Evolutionary conservation across 1,139 yeast genomes (phyloP).

Genomic region (Yamadazyma triangularis): DNA sequence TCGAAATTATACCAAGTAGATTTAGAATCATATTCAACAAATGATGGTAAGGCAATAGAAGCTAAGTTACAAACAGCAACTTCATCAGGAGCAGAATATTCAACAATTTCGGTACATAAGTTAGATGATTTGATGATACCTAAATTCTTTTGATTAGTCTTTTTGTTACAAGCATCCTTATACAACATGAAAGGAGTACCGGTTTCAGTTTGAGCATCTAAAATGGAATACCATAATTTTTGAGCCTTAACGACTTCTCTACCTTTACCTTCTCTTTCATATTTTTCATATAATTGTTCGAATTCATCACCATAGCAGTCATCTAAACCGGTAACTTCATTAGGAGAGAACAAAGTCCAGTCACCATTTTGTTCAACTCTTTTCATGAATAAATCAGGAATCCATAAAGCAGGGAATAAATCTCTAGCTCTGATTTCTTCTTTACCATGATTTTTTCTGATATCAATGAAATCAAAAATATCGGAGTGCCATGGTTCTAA

Average conservation of each 20-base stretch:
- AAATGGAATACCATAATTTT: constrained; percentile 80
- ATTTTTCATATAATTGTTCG: constrained; percentile 61
- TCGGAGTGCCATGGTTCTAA: constrained; percentile 93
- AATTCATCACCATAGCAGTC: constrained; percentile 83
- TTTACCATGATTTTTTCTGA: constrained; percentile 87
- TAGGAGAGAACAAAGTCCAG: constrained; percentile 87
- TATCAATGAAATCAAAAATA: constrained; percentile 75
- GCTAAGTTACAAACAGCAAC: constrained; percentile 91
- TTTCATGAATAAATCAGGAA: constrained; percentile 86
- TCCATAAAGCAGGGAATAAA: constrained; percentile 87
- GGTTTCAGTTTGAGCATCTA: constrained; percentile 89
- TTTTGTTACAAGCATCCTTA: constrained; percentile 81
- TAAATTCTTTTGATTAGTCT: constrained; percentile 81
- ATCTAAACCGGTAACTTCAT: constrained; percentile 79
- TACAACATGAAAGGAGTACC: constrained; percentile 91
- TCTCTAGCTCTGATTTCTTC: constrained; percentile 91
- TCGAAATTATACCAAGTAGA: constrained; percentile 48
- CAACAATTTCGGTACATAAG: constrained; percentile 87
- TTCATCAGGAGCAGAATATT: constrained; percentile 82
- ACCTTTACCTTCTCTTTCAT: constrained; percentile 71
- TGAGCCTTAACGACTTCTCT: constrained; percentile 75
- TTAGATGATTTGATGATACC: constrained; percentile 87
- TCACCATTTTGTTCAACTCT: constrained; percentile 74
- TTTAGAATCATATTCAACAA: constrained; percentile 40
- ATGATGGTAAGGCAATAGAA: constrained; percentile 78